Evolutionary conservation across 306 rosid species (phyloP).

Genomic region (Luffa acutangula): DNA sequence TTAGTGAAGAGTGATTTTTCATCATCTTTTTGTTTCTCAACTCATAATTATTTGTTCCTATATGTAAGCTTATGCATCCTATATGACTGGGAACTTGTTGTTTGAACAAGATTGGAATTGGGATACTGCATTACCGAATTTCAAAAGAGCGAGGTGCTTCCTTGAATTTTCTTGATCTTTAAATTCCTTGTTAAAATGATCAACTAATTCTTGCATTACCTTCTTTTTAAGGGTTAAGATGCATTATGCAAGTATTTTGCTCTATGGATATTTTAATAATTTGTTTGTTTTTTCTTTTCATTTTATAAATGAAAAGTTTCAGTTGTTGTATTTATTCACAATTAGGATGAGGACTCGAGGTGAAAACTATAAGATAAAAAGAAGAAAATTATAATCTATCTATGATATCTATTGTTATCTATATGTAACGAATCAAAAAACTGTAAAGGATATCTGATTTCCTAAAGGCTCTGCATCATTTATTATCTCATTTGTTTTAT

Average conservation of each 20-base stretch:
- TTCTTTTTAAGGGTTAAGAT: not conserved
- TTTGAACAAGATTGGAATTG: conserved; percentile 94
- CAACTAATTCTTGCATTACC: not conserved
- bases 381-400: not conserved
- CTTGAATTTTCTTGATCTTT: not conserved
- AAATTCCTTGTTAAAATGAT: not conserved
- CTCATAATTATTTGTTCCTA: not conserved
- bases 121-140: conserved; percentile 78
- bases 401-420: not conserved
- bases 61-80: conserved; percentile 83
- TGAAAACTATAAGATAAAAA: not conserved
- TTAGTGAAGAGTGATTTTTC: not conserved
- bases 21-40: conserved; percentile 7
- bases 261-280: not conserved
- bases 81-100: conserved; percentile 89
- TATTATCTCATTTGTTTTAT: not conserved
- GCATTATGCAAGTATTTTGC: not conserved
- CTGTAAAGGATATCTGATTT: not conserved
- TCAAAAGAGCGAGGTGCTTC: conserved; percentile 91
- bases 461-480: not conserved
- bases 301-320: too few species aligned
- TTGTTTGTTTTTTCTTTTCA: too few species aligned
- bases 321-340: too few species aligned
- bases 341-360: too few species aligned
- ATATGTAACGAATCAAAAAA: not conserved